These are phyloP conservation scores for Hirsutella thompsonii DNA, from an alignment of 2,329 filamentous ascomycete species.

Conservation along the genomic window DNA sequence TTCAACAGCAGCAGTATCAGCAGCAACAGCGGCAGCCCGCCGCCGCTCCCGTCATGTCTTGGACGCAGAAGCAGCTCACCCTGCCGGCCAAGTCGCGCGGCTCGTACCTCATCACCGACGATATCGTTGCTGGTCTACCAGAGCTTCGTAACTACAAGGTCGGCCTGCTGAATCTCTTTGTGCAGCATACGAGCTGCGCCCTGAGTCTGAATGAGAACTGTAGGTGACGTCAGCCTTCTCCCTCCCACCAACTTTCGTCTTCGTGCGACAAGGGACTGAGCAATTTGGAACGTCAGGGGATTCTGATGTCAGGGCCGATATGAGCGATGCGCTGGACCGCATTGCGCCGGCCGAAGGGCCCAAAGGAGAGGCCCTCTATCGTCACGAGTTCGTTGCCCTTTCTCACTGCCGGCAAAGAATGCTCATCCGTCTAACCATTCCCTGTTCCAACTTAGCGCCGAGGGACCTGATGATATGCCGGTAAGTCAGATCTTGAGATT, in stretches of 20 bases:
- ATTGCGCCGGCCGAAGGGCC: slow-evolving; percentile 70
- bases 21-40: slow-evolving; percentile 18
- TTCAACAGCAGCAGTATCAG: slow-evolving; percentile 7
- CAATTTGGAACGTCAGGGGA: slow-evolving; percentile 33
- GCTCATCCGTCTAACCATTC: neutral
- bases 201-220: slow-evolving; percentile 89
- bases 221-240: slow-evolving; percentile 38
- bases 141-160: slow-evolving; percentile 76
- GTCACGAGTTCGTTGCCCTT: slow-evolving; percentile 41
- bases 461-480: slow-evolving; percentile 91
- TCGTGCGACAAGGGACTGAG: too few relatives aligned
- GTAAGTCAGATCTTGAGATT: slow-evolving; percentile 24
- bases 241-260: too few relatives aligned
- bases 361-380: slow-evolving; percentile 62
- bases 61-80: slow-evolving; percentile 75
- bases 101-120: slow-evolving; percentile 79
- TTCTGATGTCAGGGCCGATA: slow-evolving; percentile 73
- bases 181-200: slow-evolving; percentile 91
- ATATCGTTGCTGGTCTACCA: slow-evolving; percentile 57
- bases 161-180: slow-evolving; percentile 76
- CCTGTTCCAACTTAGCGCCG: slow-evolving; percentile 50
- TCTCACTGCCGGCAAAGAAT: neutral
- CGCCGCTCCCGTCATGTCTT: slow-evolving; percentile 42
- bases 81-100: slow-evolving; percentile 68
- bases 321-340: slow-evolving; percentile 86